Evolutionary conservation across 2,329 filamentous ascomycete genomes (phyloP).

Genomic region (Zymoseptoria crescenta): DNA sequence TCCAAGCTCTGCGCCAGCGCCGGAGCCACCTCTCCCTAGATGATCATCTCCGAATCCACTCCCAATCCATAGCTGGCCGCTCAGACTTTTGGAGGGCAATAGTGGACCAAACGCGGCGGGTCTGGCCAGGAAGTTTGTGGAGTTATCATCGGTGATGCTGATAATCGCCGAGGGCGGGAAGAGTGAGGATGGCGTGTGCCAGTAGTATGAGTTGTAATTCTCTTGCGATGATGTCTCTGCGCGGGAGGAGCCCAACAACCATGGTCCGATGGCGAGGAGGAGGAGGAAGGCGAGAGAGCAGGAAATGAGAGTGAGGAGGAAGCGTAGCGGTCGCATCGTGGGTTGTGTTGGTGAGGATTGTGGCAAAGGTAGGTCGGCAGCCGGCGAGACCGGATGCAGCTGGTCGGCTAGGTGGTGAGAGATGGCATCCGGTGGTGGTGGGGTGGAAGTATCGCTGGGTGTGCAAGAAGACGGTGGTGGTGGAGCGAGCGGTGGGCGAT

Average conservation of each 20-base stretch:
- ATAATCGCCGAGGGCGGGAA: conserved; percentile 95
- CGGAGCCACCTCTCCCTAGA: conserved; percentile 49
- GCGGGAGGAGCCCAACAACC: conserved; percentile 10
- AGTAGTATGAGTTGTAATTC: conserved; percentile 32
- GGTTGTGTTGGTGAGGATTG: neutral
- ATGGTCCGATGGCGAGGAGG: conserved; percentile 35
- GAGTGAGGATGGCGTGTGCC: conserved; percentile 63
- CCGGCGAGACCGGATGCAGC: neutral
- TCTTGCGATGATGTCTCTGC: conserved; percentile 21
- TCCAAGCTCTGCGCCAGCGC: conserved; percentile 62
- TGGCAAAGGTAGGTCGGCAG: neutral
- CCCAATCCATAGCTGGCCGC: conserved; percentile 86
- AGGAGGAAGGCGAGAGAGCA: conserved; percentile 37
- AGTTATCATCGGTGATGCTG: conserved; percentile 94
- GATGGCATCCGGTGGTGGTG: neutral
- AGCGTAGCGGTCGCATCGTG: conserved; percentile 35
- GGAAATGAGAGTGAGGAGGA: conserved; percentile 37
- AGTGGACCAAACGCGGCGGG: conserved; percentile 87
- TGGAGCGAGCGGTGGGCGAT: neutral
- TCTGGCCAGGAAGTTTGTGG: conserved; percentile 87
- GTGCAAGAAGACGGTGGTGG: neutral
- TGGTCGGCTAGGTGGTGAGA: neutral
- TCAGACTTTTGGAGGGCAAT: conserved; percentile 67
- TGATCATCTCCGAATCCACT: conserved; percentile 81
- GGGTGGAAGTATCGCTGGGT: neutral